Evolutionary conservation across 176 grass and related monocot genomes (phyloP).

Genomic region (Hsuehochloa calcarea): DNA sequence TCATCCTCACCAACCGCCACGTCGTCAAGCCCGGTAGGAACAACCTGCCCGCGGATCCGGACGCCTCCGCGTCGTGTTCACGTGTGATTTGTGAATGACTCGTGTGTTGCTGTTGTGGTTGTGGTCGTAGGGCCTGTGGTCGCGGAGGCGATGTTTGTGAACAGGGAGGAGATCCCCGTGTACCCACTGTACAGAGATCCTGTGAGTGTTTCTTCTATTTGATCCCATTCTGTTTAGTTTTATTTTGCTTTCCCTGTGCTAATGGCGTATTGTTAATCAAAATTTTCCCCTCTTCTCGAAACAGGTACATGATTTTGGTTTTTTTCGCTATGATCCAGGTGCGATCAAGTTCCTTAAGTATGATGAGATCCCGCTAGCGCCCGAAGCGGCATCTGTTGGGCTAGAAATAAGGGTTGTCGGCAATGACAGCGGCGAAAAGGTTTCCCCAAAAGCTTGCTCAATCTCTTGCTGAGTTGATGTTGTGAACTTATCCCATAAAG

Average conservation of each 20-base stretch:
- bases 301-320: constrained; percentile 99
- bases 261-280: constrained; percentile 30
- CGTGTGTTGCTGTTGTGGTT: neutral
- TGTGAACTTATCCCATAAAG: neutral
- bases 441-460: neutral
- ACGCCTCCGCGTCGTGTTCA: neutral
- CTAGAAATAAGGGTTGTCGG: constrained; percentile 97
- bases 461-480: neutral
- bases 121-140: constrained; percentile 75
- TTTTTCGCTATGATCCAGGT: constrained; percentile 93
- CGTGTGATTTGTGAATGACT: constrained; percentile 15
- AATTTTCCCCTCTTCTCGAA: constrained; percentile 16
- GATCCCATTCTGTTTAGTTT: constrained; percentile 9
- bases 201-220: constrained; percentile 49
- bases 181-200: constrained; percentile 92
- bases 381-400: constrained; percentile 92
- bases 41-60: neutral
- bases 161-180: constrained; percentile 92
- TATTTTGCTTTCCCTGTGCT: neutral
- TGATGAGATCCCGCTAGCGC: constrained; percentile 82
- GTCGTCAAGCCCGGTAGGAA: constrained; percentile 87
- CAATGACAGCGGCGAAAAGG: constrained; percentile 99
- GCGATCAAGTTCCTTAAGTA: constrained; percentile 93
- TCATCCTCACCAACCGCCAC: constrained; percentile 97
- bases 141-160: constrained; percentile 96